Percentiles rank a stretch among this genome's conserved stretches.
Conservation (phyloP, 2,329 filamentous ascomycete species). For the Cordyceps cicadae region DNA sequence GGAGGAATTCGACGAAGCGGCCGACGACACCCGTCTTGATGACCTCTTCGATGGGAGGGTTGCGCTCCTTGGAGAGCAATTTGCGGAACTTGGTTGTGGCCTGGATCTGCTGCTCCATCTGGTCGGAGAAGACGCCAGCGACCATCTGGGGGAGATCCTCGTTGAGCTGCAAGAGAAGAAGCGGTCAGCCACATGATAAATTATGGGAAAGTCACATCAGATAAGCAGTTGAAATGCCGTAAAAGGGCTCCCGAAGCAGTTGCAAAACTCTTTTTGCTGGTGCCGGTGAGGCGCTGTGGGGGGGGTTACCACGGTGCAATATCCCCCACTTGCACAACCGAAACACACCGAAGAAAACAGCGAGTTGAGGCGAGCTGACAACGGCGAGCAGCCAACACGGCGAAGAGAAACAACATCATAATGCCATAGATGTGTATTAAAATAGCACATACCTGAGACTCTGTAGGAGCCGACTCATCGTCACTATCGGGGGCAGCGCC, state of each 20-base stretch:
- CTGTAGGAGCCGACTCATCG: slow-evolving; percentile 89
- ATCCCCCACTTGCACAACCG: slow-evolving; percentile 7
- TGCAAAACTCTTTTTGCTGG: neutral
- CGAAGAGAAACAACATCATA: neutral
- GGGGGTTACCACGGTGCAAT: neutral
- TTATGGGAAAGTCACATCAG: neutral
- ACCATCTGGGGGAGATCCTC: slow-evolving; percentile 99
- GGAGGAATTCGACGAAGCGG: slow-evolving; percentile 96
- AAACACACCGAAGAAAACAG: slow-evolving; percentile 11
- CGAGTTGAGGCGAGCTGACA: neutral
- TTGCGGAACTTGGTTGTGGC: slow-evolving; percentile 98
- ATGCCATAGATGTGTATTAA: slow-evolving; percentile 4
- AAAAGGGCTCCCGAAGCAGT: neutral
- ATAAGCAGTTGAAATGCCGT: neutral
- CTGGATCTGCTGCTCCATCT: slow-evolving; percentile 95
- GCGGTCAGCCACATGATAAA: neutral
- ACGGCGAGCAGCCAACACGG: slow-evolving; percentile 2
- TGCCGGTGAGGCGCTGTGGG: slow-evolving; percentile 3
- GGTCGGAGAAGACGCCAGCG: slow-evolving; percentile 92
- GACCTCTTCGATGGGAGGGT: slow-evolving; percentile 97
- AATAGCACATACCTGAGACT: slow-evolving; percentile 69
- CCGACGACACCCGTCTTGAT: slow-evolving; percentile 98
- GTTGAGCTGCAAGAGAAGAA: slow-evolving; percentile 58
- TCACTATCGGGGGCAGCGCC: slow-evolving; percentile 92
- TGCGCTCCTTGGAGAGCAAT: slow-evolving; percentile 95